A percentile compares a stretch with the other conserved stretches of the same genome.
Evolutionary conservation across 2,329 filamentous ascomycete species (phyloP).

Genomic region (Verticillium nonalfalfae): DNA sequence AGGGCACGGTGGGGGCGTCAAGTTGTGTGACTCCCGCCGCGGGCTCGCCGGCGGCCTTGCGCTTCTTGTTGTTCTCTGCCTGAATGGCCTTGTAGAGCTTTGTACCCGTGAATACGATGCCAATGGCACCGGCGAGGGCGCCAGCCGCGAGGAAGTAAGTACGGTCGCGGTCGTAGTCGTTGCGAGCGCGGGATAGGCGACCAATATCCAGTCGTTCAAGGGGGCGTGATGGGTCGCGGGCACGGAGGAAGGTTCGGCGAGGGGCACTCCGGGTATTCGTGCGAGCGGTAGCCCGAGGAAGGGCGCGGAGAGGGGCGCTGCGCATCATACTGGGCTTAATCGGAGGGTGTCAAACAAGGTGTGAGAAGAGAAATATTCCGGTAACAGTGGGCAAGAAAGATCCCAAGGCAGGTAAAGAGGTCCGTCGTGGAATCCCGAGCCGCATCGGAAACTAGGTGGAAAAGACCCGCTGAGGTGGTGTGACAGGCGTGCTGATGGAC

Average conservation of each 20-base stretch:
- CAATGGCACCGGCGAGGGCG: conserved; percentile 40
- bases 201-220: conserved; percentile 44
- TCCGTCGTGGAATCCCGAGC: neutral
- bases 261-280: conserved; percentile 5
- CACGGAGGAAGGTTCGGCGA: conserved; percentile 27
- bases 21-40: conserved; percentile 18
- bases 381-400: neutral
- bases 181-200: conserved; percentile 36
- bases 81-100: conserved; percentile 40
- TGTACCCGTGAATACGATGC: conserved; percentile 44
- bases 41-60: conserved; percentile 17
- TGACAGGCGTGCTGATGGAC: neutral
- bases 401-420: neutral
- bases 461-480: neutral
- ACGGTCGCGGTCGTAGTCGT: conserved; percentile 44
- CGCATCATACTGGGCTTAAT: neutral
- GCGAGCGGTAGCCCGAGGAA: conserved; percentile 13
- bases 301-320: conserved; percentile 11
- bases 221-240: conserved; percentile 21
- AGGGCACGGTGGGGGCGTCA: conserved; percentile 34
- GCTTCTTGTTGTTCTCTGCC: conserved; percentile 22
- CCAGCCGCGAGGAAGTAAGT: conserved; percentile 46
- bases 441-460: neutral
- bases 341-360: neutral
- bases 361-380: neutral